Conservation (phyloP, 1,284 basidiomycete species). For the Fistulina hepatica region DNA sequence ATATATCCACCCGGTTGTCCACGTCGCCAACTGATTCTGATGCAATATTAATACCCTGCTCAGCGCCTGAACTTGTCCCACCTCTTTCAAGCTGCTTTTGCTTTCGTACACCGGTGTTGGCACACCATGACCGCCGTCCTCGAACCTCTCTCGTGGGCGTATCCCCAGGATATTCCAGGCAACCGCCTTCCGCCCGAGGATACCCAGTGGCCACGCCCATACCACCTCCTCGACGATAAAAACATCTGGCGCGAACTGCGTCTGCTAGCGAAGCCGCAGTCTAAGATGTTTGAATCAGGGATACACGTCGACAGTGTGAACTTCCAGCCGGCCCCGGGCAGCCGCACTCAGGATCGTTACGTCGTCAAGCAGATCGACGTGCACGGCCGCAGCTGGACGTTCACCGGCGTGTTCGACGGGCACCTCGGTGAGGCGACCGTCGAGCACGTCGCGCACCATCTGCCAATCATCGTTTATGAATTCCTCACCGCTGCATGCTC, state of each 20-base stretch:
- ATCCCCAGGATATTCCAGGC: slow-evolving; percentile 46
- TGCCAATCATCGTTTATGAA: slow-evolving; percentile 55
- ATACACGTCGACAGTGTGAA: slow-evolving; percentile 46
- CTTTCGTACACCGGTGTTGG: no score
- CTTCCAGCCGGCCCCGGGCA: slow-evolving; percentile 45
- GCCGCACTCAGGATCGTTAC: slow-evolving; percentile 49
- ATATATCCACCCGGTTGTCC: no score
- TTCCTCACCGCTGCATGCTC: slow-evolving; percentile 39
- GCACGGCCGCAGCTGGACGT: slow-evolving; percentile 44
- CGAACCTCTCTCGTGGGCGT: no score
- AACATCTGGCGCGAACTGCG: slow-evolving; percentile 40
- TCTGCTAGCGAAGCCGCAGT: slow-evolving; percentile 39
- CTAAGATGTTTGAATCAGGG: slow-evolving; percentile 29
- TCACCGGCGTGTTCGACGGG: slow-evolving; percentile 62
- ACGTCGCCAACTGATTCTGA: no score
- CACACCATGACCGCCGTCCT: no score
- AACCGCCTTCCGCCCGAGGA: slow-evolving; percentile 47
- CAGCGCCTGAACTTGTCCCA: no score
- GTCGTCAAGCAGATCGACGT: slow-evolving; percentile 46
- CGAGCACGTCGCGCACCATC: slow-evolving; percentile 52
- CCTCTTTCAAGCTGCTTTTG: no score
- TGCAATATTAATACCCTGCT: no score
- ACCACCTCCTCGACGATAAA: slow-evolving; percentile 34
- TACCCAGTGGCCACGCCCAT: slow-evolving; percentile 50
- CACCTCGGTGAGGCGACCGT: slow-evolving; percentile 61